phyloP scores from a whole-genome alignment of 208 protist species.

The Crithidia mellificae region DNA sequence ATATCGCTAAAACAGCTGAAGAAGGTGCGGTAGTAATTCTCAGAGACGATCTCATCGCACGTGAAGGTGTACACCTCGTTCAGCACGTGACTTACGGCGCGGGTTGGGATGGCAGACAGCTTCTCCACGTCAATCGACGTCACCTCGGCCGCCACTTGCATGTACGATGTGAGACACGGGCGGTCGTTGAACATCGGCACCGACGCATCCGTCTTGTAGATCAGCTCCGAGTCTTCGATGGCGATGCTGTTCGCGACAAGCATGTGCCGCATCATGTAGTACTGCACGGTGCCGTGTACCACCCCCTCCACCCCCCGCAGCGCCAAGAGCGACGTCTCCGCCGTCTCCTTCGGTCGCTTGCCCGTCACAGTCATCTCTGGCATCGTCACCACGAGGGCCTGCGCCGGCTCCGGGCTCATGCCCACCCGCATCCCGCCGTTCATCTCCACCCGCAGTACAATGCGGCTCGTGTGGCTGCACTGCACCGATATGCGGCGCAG shows the following conservation, averaged over 20 bases:
- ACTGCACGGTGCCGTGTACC: conserved; percentile 23
- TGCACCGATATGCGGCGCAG: conserved; percentile 11
- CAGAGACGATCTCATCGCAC: conserved; percentile 45
- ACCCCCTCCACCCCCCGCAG: conserved; percentile 8
- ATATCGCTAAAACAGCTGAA: conserved; percentile 68
- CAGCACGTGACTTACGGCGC: conserved; percentile 15
- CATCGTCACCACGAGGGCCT: conserved; percentile 6
- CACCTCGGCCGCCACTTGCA: conserved; percentile 42
- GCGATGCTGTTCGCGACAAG: conserved; percentile 19
- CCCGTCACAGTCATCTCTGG: conserved; percentile 16
- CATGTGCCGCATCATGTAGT: conserved; percentile 7
- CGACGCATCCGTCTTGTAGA: conserved; percentile 20
- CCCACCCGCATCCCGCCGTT: conserved; percentile 21
- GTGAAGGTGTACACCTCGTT: conserved; percentile 28
- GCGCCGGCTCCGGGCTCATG: conserved; percentile 4
- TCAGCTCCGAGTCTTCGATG: conserved; percentile 20
- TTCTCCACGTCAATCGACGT: conserved; percentile 24
- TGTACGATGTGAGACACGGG: conserved; percentile 49
- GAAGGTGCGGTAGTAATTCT: conserved; percentile 50
- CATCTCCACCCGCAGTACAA: conserved; percentile 12
- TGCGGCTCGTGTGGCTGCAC: conserved; percentile 15
- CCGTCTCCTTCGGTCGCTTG: neutral
- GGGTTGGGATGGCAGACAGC: conserved; percentile 25
- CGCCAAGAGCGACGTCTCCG: conserved; percentile 14
- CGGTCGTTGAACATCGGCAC: conserved; percentile 23